Evolutionary conservation across 805 yeast species (phyloP).

Genomic region (Barnettozyma sp.): DNA sequence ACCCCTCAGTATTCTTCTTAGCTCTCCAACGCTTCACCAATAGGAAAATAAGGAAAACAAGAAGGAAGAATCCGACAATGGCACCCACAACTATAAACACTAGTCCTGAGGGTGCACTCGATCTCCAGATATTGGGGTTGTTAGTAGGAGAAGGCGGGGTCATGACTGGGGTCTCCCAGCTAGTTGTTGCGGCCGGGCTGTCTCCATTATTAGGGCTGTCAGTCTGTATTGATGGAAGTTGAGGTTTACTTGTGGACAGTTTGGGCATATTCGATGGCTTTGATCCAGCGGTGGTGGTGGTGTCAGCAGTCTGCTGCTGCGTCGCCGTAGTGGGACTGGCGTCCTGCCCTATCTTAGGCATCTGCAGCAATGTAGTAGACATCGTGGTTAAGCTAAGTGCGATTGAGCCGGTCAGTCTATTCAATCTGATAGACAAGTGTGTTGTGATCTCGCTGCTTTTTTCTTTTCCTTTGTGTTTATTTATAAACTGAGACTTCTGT

Average conservation of each 20-base stretch:
- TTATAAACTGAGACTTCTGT: too few relatives aligned
- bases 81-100: conserved; percentile 80
- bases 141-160: conserved; percentile 47
- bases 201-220: background rate
- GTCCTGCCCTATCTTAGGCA: too few relatives aligned
- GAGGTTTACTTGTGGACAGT: background rate
- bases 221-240: too few relatives aligned
- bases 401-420: too few relatives aligned
- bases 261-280: background rate
- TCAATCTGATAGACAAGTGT: too few relatives aligned
- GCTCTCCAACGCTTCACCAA: conserved; percentile 41
- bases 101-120: conserved; percentile 60
- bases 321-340: conserved; percentile 1
- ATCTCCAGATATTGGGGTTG: conserved; percentile 58
- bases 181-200: conserved; percentile 10
- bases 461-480: too few relatives aligned
- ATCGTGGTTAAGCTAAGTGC: too few relatives aligned
- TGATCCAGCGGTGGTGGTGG: conserved; percentile 2
- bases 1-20: conserved; percentile 43
- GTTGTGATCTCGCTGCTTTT: too few relatives aligned
- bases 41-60: conserved; percentile 48
- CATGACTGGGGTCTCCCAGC: conserved; percentile 28
- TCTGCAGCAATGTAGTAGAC: too few relatives aligned
- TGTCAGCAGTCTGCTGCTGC: background rate
- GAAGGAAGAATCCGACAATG: conserved; percentile 50